Base-by-base conservation (phyloP, 345 rosid species). In the Sapria himalayana region DNA sequence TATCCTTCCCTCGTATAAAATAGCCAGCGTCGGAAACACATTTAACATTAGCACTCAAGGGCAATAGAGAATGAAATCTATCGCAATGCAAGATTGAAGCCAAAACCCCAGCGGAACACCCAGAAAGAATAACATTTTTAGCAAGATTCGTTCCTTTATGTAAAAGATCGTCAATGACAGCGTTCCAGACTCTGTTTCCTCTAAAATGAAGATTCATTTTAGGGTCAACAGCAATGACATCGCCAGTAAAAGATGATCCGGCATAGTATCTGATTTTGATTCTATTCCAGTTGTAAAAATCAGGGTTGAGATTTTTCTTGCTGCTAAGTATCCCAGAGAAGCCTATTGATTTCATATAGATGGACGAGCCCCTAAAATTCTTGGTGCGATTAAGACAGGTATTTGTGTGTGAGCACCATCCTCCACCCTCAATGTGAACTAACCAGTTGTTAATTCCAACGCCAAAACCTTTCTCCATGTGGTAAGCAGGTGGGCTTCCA, bases 51-150 rank as follows among this genome's bases (percentile, higher is more conserved):
- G 86, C 44, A 12, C 72, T 57, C 64, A 56, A 21, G 9, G 93
- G 86, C 20, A 82, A 59, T 24, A 79, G 63, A 44, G 75, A 71
- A 29, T 63, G 65, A 59, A 89, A 89, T 51, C 76, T 67, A 51
- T 89, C 94, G 40, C 95, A 89, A 43, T 89, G 85, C 67, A 89
- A 57, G 47, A 89, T 54, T 5, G 98, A 67, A 39, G 91, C 71
- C 73, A 89, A 58, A 22, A 94, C 98, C 3, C 98, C 94, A 27
- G 98, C 98, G 7, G 98, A 89, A 62, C 98, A 89, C 2, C 95
- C 98, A 2, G 95, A 70, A 34, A 89, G 60, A 60, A 89, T 52
- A 58, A 81, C 97, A 49, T 81, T 72, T 59, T 76, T 61, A n/a
- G 97, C 97, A 37, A 58, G 65, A 56, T 31, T 70, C 97, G 81